Evolutionary conservation across 2,329 filamentous ascomycete species (phyloP).

Genomic region (Phoma sp.): DNA sequence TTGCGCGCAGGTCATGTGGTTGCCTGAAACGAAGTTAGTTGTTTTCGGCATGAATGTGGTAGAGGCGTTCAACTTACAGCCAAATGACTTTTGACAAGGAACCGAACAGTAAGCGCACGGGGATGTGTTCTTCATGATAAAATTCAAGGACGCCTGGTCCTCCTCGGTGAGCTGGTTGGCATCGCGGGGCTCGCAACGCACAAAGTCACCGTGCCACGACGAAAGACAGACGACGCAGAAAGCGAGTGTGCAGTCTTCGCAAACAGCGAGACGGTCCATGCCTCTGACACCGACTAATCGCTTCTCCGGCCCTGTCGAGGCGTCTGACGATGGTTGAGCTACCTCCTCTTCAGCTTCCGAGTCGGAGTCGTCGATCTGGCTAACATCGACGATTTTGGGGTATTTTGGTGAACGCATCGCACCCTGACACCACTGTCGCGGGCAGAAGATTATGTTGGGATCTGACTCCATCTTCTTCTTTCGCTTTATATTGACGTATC

Average conservation of each 20-base stretch:
- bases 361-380: slow-evolving; percentile 48
- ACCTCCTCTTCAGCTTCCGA: slow-evolving; percentile 43
- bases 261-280: slow-evolving; percentile 77
- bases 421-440: slow-evolving; percentile 89
- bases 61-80: slow-evolving; percentile 59
- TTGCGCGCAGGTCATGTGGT: slow-evolving; percentile 93
- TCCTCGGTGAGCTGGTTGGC: slow-evolving; percentile 77
- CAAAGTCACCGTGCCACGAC: slow-evolving; percentile 93
- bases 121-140: slow-evolving; percentile 79
- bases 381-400: slow-evolving; percentile 53
- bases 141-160: slow-evolving; percentile 85
- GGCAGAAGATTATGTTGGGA: slow-evolving; percentile 91
- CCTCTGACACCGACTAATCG: slow-evolving; percentile 52
- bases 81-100: slow-evolving; percentile 86
- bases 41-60: slow-evolving; percentile 72
- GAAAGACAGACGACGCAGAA: slow-evolving; percentile 79
- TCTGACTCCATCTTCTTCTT: slow-evolving; percentile 92
- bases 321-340: slow-evolving; percentile 5
- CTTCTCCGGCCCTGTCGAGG: slow-evolving; percentile 23
- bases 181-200: slow-evolving; percentile 70
- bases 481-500: slow-evolving; percentile 88
- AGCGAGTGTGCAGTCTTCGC: slow-evolving; percentile 74
- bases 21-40: slow-evolving; percentile 47
- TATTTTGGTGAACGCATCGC: slow-evolving; percentile 69
- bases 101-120: slow-evolving; percentile 87